These are phyloP conservation scores for Lipomyces kockii DNA, from an alignment of 805 yeast species.

Conservation along the genomic window DNA sequence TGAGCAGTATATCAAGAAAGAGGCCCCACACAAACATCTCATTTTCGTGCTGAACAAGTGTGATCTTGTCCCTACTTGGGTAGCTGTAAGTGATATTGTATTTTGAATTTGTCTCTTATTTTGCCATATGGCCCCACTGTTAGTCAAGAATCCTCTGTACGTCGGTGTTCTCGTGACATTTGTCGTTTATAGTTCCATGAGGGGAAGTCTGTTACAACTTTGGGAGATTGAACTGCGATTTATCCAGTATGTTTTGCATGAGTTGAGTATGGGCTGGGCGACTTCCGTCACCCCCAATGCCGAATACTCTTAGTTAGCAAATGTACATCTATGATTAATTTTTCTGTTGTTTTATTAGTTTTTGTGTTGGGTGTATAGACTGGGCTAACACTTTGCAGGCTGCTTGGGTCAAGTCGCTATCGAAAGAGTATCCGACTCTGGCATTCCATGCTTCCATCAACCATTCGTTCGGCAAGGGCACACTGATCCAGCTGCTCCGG, in stretches of 20 bases:
- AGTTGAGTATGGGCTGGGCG: conserved; percentile 68
- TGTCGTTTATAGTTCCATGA: conserved; percentile 48
- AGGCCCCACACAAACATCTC: conserved; percentile 95
- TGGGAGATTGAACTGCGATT: conserved; percentile 75
- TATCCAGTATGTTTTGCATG: conserved; percentile 63
- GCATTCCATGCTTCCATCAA: conserved; percentile 98
- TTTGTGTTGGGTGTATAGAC: conserved; percentile 39
- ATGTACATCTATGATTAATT: conserved; percentile 59
- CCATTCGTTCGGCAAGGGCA: conserved; percentile 97
- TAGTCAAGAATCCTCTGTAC: conserved; percentile 50
- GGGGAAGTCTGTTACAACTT: conserved; percentile 92
- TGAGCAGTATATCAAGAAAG: conserved; percentile 89
- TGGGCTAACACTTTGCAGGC: conserved; percentile 59
- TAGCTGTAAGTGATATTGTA: conserved; percentile 77
- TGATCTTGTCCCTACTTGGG: conserved; percentile 99
- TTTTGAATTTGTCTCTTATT: conserved; percentile 26
- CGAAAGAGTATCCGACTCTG: conserved; percentile 88
- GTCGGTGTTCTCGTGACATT: conserved; percentile 20
- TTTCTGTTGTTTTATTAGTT: conserved; percentile 20
- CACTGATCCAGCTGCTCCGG: conserved; percentile 87
- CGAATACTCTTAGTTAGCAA: conserved; percentile 82
- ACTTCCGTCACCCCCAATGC: conserved; percentile 38
- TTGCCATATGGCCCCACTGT: conserved; percentile 63
- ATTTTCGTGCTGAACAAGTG: conserved; percentile 94
- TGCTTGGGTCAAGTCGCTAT: conserved; percentile 96